Evolutionary conservation across 1,284 basidiomycete species (phyloP), one percentile per base, ranked within the genome.

Genomic region (Heliocybe sulcata): DNA sequence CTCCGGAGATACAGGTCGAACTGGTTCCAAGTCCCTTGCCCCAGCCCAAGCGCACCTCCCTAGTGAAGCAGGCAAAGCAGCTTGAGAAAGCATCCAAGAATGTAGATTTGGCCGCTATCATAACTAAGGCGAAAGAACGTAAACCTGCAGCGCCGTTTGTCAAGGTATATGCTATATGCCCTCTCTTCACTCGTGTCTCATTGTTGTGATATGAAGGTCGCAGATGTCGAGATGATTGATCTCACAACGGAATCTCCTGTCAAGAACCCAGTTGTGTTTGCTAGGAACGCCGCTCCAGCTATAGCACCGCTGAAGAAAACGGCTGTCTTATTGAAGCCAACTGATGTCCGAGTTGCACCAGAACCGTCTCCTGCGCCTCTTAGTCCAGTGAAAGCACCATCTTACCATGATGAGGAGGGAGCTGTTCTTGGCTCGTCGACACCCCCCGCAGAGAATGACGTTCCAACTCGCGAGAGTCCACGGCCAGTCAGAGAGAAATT

Each of bases 141-240:
- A 31, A 6, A 31, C 29, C 29, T 12, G 6, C 29, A 6, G 29
- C 29, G 29, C 29, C 29, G 29, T 12, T 31, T 31, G 29, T 31
- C 6, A 31, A 31, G 29, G 29, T 31, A 31, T 31, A 31, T 12
- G 29, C 29, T 31, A 31, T 12, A 31, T 31, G 4, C 29, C 29
- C 6, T 12, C 4, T 31, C 29, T 6, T n/a, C 6, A 31, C 12
- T 12, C 12, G 29, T 31, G 12, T 31, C 29, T 31, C 29, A 31
- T 12, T 12, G 12, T 12, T 31, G n/a, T 31, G 29, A 4, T 31
- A 31, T 31, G 29, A 31, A 42, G 38, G 38, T n/a, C 16, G 38
- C 6, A 11, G 47, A 49, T 49, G 47, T 49, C 14, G 47, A 49
- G 22, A 49, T 49, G 47, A 49, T 49, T 16, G 47, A 49, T 22